Conservation (phyloP, 2,329 filamentous ascomycete genomes). For the Claviceps sp. region DNA sequence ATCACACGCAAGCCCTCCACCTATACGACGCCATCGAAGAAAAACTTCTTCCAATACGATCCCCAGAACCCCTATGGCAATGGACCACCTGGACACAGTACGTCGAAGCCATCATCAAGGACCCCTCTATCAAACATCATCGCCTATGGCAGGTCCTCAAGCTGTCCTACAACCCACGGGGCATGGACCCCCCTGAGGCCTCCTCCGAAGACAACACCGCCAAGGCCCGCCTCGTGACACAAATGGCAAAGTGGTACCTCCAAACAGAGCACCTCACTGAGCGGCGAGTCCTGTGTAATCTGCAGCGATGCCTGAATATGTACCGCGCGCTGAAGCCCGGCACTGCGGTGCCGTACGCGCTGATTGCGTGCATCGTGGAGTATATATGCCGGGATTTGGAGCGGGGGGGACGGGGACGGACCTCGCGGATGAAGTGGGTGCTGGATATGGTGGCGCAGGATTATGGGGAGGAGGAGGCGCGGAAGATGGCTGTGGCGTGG, state of each 20-base stretch:
- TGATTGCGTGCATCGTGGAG: constrained; percentile 15
- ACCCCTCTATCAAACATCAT: constrained; percentile 12
- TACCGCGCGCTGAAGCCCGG: constrained; percentile 11
- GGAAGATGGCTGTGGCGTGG: constrained; percentile 7
- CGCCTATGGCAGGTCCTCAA: constrained; percentile 18
- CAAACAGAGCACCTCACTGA: constrained; percentile 15
- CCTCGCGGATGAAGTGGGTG: constrained; percentile 18
- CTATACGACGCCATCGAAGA: constrained; percentile 11
- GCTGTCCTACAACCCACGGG: constrained; percentile 4
- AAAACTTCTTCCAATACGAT: not conserved
- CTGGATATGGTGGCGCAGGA: constrained; percentile 13
- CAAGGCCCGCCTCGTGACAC: constrained; percentile 17
- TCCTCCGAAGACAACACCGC: constrained; percentile 5
- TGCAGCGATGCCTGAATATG: constrained; percentile 15
- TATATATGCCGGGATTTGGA: constrained; percentile 21
- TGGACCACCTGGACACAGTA: constrained; percentile 22
- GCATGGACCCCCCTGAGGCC: not conserved
- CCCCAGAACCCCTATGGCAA: constrained; percentile 11
- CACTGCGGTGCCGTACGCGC: constrained; percentile 12
- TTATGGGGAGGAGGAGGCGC: constrained; percentile 11
- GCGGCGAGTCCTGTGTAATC: constrained; percentile 17
- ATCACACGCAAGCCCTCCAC: constrained; percentile 14
- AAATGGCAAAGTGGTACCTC: constrained; percentile 18
- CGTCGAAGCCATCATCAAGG: constrained; percentile 19
- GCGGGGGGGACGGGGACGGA: constrained; percentile 19